A percentile compares a stretch with the other conserved stretches of the same genome.
phyloP scores from a whole-genome alignment of 768 basidiomycete genomes.

The Holtermannia corniformis region DNA sequence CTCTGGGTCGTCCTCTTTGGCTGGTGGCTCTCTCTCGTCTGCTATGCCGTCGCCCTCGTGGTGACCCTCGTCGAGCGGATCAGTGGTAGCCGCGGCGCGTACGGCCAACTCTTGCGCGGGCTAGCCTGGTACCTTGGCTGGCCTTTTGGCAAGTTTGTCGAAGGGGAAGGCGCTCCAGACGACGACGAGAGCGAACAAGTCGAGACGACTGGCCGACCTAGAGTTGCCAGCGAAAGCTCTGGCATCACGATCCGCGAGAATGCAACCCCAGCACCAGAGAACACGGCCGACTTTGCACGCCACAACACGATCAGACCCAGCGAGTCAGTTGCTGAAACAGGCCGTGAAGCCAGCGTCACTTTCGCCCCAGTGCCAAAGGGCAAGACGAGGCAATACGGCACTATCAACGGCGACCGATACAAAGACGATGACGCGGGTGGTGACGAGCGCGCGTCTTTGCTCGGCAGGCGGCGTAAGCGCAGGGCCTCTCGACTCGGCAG shows the following conservation, averaged over 20 bases:
- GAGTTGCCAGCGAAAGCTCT: slow-evolving; percentile 1
- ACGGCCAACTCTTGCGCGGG: slow-evolving; percentile 77
- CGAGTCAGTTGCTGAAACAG: slow-evolving; percentile 16
- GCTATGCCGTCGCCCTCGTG: slow-evolving; percentile 57
- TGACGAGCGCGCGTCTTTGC: slow-evolving; percentile 21
- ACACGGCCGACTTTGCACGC: neutral
- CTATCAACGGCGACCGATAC: slow-evolving; percentile 8
- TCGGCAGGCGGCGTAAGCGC: slow-evolving; percentile 3
- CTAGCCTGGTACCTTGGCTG: slow-evolving; percentile 93
- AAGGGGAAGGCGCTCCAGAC: slow-evolving; percentile 51
- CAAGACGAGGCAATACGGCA: slow-evolving; percentile 13
- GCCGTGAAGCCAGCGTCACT: slow-evolving; percentile 38
- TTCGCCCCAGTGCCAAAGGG: slow-evolving; percentile 30
- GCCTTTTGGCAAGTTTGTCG: slow-evolving; percentile 99
- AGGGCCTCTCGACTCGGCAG: slow-evolving; percentile 50
- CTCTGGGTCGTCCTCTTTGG: slow-evolving; percentile 86
- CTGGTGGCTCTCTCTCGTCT: slow-evolving; percentile 78
- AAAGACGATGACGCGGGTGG: neutral
- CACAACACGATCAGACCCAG: slow-evolving; percentile 4
- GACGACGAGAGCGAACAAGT: slow-evolving; percentile 38
- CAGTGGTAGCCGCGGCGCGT: slow-evolving; percentile 66
- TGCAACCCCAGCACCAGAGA: neutral
- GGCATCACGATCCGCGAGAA: slow-evolving; percentile 2
- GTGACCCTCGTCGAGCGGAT: slow-evolving; percentile 58
- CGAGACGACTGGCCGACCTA: slow-evolving; percentile 18